These are phyloP conservation scores for Letharia lupina DNA, from an alignment of 495 filamentous ascomycete species.

Conservation along the genomic window DNA sequence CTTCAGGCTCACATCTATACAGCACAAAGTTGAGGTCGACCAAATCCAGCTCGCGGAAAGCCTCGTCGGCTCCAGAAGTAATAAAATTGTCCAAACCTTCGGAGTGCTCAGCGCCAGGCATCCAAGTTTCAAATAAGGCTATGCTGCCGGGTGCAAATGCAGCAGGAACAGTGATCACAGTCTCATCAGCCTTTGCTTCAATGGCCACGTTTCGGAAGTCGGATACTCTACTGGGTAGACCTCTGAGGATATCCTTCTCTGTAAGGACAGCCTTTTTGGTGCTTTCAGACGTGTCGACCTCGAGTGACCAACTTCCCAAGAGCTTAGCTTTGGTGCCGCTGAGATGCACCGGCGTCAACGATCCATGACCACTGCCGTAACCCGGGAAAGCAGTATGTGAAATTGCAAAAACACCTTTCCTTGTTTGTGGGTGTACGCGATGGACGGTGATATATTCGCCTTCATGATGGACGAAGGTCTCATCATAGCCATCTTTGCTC, in stretches of 20 bases:
- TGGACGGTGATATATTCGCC: slow-evolving; percentile 94
- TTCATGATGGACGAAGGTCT: slow-evolving; percentile 95
- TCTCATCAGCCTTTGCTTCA: slow-evolving; percentile 58
- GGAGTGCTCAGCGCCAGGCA: slow-evolving; percentile 72
- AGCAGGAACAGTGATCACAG: slow-evolving; percentile 71
- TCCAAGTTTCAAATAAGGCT: slow-evolving; percentile 91
- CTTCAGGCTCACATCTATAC: slow-evolving; percentile 88
- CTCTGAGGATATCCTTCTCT: slow-evolving; percentile 63
- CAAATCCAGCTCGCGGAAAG: slow-evolving; percentile 63
- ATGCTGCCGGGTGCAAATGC: slow-evolving; percentile 87
- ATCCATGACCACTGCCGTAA: slow-evolving; percentile 69
- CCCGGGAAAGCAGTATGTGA: slow-evolving; percentile 92
- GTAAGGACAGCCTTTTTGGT: slow-evolving; percentile 52
- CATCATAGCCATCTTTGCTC: slow-evolving; percentile 87
- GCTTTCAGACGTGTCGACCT: slow-evolving; percentile 64
- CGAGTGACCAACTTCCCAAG: slow-evolving; percentile 80
- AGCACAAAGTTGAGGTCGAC: slow-evolving; percentile 86
- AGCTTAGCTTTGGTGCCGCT: slow-evolving; percentile 65
- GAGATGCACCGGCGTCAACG: slow-evolving; percentile 67
- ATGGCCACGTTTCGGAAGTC: slow-evolving; percentile 62
- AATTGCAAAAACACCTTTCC: slow-evolving; percentile 89
- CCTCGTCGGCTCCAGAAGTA: slow-evolving; percentile 69
- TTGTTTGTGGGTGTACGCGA: slow-evolving; percentile 77
- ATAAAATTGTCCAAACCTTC: slow-evolving; percentile 74
- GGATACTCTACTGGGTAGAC: slow-evolving; percentile 71